Percentiles rank a stretch among this genome's conserved stretches.
phyloP scores from a whole-genome alignment of 805 yeast genomes.

The Kazachstania martiniae region DNA sequence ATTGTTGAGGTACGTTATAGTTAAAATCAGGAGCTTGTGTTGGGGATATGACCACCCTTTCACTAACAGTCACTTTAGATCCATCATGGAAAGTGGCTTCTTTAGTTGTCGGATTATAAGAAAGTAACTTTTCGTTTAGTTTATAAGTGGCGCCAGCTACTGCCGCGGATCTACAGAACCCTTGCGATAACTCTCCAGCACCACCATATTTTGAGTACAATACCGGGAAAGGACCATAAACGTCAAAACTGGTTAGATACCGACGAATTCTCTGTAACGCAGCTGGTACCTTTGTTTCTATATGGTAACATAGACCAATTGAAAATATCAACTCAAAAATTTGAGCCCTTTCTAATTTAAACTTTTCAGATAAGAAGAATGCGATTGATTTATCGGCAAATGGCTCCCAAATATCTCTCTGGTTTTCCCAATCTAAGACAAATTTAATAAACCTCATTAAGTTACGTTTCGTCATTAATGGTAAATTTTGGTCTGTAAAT shows the following conservation, averaged over 20 bases:
- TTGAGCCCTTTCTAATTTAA: slow-evolving; percentile 64
- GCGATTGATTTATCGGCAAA: slow-evolving; percentile 47
- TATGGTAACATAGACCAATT: slow-evolving; percentile 64
- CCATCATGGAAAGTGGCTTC: slow-evolving; percentile 71
- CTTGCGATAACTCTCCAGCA: slow-evolving; percentile 92
- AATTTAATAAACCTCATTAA: slow-evolving; percentile 85
- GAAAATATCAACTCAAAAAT: slow-evolving; percentile 76
- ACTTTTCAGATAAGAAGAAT: slow-evolving; percentile 50
- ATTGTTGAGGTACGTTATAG: slow-evolving; percentile 33
- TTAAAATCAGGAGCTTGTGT: slow-evolving; percentile 43
- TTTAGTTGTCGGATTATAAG: slow-evolving; percentile 55
- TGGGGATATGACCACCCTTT: slow-evolving; percentile 69
- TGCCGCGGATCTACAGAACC: slow-evolving; percentile 95
- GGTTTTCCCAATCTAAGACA: slow-evolving; percentile 58
- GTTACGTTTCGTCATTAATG: slow-evolving; percentile 65
- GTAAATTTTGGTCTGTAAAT: slow-evolving; percentile 75
- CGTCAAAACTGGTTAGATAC: slow-evolving; percentile 74
- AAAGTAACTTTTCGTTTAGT: slow-evolving; percentile 52
- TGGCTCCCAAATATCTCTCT: slow-evolving; percentile 44
- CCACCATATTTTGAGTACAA: slow-evolving; percentile 89
- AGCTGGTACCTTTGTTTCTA: slow-evolving; percentile 52
- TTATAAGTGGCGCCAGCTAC: slow-evolving; percentile 95
- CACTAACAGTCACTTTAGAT: slow-evolving; percentile 60
- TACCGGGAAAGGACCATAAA: slow-evolving; percentile 91
- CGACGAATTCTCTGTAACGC: slow-evolving; percentile 78